Evolutionary conservation across 768 basidiomycete species (phyloP).

Genomic region (Coprinopsis marcescibilis): DNA sequence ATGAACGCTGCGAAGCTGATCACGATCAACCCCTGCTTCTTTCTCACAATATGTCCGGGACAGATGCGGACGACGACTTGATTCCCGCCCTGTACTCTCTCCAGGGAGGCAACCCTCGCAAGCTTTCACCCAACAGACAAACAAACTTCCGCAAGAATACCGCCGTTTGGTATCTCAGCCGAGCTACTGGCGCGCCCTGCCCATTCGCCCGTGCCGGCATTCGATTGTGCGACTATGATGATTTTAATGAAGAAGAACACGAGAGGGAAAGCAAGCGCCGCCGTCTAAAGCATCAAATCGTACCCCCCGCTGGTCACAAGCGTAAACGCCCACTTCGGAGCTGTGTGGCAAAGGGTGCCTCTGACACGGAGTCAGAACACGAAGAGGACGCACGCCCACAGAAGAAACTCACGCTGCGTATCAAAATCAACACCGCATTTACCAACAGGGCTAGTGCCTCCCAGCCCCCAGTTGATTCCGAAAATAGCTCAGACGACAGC

Average conservation of each 20-base stretch:
- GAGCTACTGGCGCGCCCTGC: constrained; percentile 69
- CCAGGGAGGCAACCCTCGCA: constrained; percentile 57
- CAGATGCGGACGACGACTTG: constrained; percentile 66
- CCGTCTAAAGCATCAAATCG: constrained; percentile 13
- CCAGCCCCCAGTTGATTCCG: constrained; percentile 8
- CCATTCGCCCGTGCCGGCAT: constrained; percentile 74
- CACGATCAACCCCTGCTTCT: constrained; percentile 72
- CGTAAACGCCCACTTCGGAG: constrained; percentile 38
- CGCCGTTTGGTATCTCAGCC: constrained; percentile 75
- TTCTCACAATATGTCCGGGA: constrained; percentile 68
- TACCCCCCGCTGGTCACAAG: constrained; percentile 33
- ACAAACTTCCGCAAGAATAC: constrained; percentile 79
- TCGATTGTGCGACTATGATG: constrained; percentile 59
- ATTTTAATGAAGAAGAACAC: constrained; percentile 36
- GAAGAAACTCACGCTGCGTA: constrained; percentile 66
- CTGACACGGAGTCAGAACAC: constrained; percentile 27
- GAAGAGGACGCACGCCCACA: constrained; percentile 42
- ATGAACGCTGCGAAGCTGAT: constrained; percentile 63
- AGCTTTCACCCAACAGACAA: constrained; percentile 34
- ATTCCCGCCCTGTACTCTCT: constrained; percentile 65
- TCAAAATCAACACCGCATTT: constrained; percentile 41
- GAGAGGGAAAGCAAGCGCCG: constrained; percentile 24
- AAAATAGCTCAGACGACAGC: constrained; percentile 27
- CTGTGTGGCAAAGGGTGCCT: constrained; percentile 21
- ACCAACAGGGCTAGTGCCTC: no score